A percentile compares a stretch with the other conserved stretches of the same genome.
Evolutionary conservation across 768 basidiomycete genomes (phyloP).

Genomic region (Crassisporium funariophilum): DNA sequence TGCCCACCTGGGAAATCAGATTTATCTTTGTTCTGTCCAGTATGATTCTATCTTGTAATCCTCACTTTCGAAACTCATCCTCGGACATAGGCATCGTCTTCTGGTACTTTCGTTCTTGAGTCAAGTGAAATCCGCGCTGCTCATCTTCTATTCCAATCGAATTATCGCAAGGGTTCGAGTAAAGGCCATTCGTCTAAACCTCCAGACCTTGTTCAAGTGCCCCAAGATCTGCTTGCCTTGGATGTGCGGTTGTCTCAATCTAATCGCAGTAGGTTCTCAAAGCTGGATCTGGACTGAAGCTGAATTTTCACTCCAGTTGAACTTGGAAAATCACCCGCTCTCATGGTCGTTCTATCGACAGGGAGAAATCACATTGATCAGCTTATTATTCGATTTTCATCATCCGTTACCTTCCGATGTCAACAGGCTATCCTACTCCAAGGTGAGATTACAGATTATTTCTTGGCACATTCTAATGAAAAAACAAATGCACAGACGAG

Average conservation of each 20-base stretch:
- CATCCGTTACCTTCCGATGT: constrained; percentile 54
- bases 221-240: constrained; percentile 61
- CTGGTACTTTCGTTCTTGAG: constrained; percentile 71
- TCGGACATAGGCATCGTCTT: constrained; percentile 58
- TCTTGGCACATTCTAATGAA: neutral
- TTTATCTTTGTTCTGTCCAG: constrained; percentile 69
- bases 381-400: constrained; percentile 54
- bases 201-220: constrained; percentile 54
- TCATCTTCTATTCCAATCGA: constrained; percentile 68
- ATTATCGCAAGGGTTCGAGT: constrained; percentile 43
- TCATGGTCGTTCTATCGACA: constrained; percentile 60
- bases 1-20: constrained; percentile 62
- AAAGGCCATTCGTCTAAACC: constrained; percentile 31
- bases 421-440: constrained; percentile 42
- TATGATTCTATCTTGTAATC: constrained; percentile 37
- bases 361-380: constrained; percentile 68
- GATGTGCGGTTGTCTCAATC: constrained; percentile 68
- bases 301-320: constrained; percentile 48
- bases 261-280: constrained; percentile 35
- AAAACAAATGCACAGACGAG: constrained; percentile 10
- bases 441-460: constrained; percentile 22
- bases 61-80: constrained; percentile 1
- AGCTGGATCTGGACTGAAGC: neutral
- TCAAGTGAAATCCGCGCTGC: constrained; percentile 67
- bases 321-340: constrained; percentile 57